Evolutionary conservation across 192 early-diverging fungal species (phyloP).

Genomic region (Spizellomyces punctatus): DNA sequence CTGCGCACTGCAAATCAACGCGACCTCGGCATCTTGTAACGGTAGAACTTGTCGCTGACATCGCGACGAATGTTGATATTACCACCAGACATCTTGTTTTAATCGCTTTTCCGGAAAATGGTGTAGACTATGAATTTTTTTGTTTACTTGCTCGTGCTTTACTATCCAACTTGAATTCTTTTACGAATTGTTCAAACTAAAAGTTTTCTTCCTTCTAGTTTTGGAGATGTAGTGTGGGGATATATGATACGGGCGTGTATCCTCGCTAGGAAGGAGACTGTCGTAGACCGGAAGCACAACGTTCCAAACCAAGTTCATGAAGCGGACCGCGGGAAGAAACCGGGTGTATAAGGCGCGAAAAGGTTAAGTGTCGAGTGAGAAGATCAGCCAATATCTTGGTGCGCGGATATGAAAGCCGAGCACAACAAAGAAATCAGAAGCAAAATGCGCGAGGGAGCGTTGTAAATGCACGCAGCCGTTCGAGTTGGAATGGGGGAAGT

Average conservation of each 20-base stretch:
- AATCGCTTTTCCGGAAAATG: not conserved
- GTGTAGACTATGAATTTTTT: not conserved
- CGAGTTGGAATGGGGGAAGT: too few species aligned
- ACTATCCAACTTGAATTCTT: not conserved
- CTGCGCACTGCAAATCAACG: not conserved
- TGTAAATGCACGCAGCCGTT: too few species aligned
- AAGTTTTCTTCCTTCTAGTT: constrained; percentile 8
- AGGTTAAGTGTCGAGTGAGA: not conserved
- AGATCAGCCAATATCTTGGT: too few species aligned
- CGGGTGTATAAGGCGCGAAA: not conserved
- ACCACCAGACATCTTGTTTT: constrained; percentile 50
- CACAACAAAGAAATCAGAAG: too few species aligned
- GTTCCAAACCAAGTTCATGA: constrained; percentile 31
- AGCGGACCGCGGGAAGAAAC: constrained; percentile 13
- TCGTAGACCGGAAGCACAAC: not conserved
- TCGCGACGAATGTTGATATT: constrained; percentile 84
- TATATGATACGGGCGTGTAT: constrained; percentile 11
- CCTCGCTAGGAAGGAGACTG: constrained; percentile 23
- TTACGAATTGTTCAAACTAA: not conserved
- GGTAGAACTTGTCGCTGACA: constrained; percentile 92
- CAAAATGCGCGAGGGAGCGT: too few species aligned
- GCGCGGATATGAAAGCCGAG: too few species aligned
- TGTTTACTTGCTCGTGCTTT: not conserved
- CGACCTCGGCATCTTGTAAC: constrained; percentile 99
- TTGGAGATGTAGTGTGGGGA: not conserved